phyloP scores from a whole-genome alignment of 495 filamentous ascomycete species.

The Trichoderma virens region DNA sequence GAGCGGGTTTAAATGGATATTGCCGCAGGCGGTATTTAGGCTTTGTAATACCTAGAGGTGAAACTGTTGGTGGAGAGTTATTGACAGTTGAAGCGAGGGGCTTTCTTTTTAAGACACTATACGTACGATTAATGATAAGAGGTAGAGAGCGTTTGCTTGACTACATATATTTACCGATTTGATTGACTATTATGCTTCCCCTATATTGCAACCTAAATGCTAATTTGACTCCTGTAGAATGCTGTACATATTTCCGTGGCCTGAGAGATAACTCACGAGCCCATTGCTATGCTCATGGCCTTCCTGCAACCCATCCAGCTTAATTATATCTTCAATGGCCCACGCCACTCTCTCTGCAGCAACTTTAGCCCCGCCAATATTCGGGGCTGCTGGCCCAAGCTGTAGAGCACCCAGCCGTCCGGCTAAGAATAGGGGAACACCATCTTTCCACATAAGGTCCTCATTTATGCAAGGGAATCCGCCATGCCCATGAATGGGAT shows the following conservation, averaged over 20 bases:
- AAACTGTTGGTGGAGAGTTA: neutral
- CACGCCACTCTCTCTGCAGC: constrained; percentile 57
- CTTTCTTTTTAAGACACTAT: neutral
- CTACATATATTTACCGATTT: too few relatives aligned
- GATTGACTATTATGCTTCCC: too few relatives aligned
- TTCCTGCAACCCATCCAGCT: neutral
- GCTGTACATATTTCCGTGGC: constrained; percentile 10
- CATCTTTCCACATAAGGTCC: constrained; percentile 53
- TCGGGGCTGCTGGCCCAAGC: constrained; percentile 53
- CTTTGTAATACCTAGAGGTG: neutral
- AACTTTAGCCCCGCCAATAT: constrained; percentile 55
- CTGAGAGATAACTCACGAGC: neutral
- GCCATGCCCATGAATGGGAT: constrained; percentile 44
- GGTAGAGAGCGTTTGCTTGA: neutral
- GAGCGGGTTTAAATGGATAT: neutral
- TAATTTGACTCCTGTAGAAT: neutral
- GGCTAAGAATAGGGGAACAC: constrained; percentile 54
- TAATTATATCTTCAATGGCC: constrained; percentile 44
- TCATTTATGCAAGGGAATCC: constrained; percentile 56
- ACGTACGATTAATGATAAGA: neutral
- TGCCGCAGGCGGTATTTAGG: neutral
- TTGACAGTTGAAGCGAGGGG: neutral
- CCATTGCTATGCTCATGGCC: neutral
- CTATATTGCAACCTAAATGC: too few relatives aligned
- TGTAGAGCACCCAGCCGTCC: constrained; percentile 50